A percentile compares a stretch with the other conserved stretches of the same genome.
Conservation (phyloP, 2,329 filamentous ascomycete genomes). For the Whalleya microplaca region DNA sequence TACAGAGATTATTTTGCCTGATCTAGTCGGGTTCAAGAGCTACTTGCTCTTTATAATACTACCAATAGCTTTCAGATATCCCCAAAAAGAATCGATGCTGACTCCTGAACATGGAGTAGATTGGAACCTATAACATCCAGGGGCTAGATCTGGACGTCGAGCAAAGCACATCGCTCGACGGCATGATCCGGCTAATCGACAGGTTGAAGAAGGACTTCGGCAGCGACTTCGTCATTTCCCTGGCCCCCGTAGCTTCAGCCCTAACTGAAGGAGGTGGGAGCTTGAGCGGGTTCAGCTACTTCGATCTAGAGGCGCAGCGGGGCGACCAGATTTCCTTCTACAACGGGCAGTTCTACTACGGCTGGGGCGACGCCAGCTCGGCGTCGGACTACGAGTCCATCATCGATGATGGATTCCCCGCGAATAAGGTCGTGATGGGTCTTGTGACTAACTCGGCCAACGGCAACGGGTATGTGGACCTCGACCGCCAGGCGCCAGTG, state of each 20-base stretch:
- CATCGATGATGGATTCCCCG: conserved; percentile 68
- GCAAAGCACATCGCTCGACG: conserved; percentile 70
- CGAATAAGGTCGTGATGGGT: conserved; percentile 76
- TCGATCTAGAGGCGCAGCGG: conserved; percentile 69
- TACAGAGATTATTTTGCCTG: too few species aligned
- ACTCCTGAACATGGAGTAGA: conserved; percentile 44
- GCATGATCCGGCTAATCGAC: conserved; percentile 69
- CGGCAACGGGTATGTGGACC: conserved; percentile 58
- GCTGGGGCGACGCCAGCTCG: conserved; percentile 68
- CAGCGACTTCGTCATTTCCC: conserved; percentile 71
- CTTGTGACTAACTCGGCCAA: conserved; percentile 79
- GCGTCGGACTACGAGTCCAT: conserved; percentile 55
- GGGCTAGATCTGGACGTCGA: conserved; percentile 82
- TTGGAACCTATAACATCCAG: conserved; percentile 64
- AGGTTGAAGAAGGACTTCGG: conserved; percentile 72
- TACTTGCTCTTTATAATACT: too few species aligned
- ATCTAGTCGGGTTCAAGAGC: too few species aligned
- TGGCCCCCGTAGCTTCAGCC: conserved; percentile 81
- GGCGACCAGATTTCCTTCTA: conserved; percentile 78
- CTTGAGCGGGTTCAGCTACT: conserved; percentile 82
- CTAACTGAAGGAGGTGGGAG: conserved; percentile 59
- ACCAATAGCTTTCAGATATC: too few species aligned
- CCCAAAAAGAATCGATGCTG: neutral
- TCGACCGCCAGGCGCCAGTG: conserved; percentile 50
- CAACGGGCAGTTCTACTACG: conserved; percentile 92